Percentiles rank a stretch among this genome's conserved stretches.
These are phyloP conservation scores for Aspergillus biplanus DNA, from an alignment of 495 filamentous ascomycete species.

Conservation along the genomic window DNA sequence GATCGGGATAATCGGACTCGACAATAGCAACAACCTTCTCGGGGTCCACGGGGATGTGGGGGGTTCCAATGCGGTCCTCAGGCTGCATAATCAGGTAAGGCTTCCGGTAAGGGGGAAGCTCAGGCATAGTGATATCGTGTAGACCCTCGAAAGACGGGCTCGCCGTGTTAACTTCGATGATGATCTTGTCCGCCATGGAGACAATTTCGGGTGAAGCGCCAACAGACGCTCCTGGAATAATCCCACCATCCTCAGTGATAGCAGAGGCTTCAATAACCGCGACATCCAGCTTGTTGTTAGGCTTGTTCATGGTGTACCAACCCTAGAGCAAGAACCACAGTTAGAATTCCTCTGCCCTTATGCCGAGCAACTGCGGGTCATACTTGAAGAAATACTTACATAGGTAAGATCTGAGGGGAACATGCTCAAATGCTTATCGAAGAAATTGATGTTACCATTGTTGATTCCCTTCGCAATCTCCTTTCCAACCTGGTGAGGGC, in stretches of 20 bases:
- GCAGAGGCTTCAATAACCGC: conserved; percentile 86
- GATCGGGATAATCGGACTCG: conserved; percentile 82
- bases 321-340: conserved; percentile 49
- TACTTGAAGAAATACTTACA: conserved; percentile 45
- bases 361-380: too few relatives aligned
- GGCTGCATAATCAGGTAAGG: conserved; percentile 83
- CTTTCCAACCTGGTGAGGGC: conserved; percentile 91
- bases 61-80: conserved; percentile 81
- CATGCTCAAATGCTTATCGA: conserved; percentile 91
- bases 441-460: conserved; percentile 85
- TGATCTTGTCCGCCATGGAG: conserved; percentile 90
- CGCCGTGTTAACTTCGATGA: conserved; percentile 91
- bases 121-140: conserved; percentile 88
- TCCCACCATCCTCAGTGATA: conserved; percentile 91
- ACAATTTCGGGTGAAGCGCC: conserved; percentile 85
- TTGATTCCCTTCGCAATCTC: conserved; percentile 91
- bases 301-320: conserved; percentile 79
- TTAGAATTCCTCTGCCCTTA: neutral
- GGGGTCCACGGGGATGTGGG: conserved; percentile 84
- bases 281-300: conserved; percentile 75
- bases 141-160: conserved; percentile 85
- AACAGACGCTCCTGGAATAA: conserved; percentile 86
- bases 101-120: conserved; percentile 78
- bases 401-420: conserved; percentile 88
- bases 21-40: conserved; percentile 87